Percentiles rank a stretch among this genome's conserved stretches.
phyloP scores from a whole-genome alignment of 495 filamentous ascomycete genomes.

The Bryoglossum gracile region DNA sequence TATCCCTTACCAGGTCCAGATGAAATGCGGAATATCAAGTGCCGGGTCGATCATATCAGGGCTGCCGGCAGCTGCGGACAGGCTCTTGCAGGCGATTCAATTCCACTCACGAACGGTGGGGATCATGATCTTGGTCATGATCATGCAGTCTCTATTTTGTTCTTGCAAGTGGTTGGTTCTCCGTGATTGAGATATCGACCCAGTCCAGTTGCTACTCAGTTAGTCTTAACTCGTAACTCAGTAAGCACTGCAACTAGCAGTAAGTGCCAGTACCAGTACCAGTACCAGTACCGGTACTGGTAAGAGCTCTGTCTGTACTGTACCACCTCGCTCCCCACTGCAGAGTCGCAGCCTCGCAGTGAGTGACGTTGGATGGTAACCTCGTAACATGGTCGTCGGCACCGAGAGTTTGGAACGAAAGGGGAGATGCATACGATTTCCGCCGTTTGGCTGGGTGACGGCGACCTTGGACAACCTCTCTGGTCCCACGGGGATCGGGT shows the following conservation, averaged over 20 bases:
- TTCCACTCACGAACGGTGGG: no score
- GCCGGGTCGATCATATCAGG: conserved; percentile 5
- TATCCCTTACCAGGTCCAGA: not conserved
- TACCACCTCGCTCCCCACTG: not conserved
- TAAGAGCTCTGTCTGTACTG: no score
- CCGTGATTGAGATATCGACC: no score
- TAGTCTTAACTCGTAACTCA: no score
- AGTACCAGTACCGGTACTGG: no score
- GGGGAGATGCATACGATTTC: conserved; percentile 6
- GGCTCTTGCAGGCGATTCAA: not conserved
- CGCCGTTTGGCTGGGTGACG: conserved; percentile 3
- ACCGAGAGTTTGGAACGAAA: conserved; percentile 7
- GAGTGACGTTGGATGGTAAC: conserved; percentile 2
- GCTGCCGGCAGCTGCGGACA: not conserved
- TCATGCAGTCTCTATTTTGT: no score
- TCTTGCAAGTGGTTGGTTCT: no score
- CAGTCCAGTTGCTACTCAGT: no score
- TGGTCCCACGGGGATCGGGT: no score
- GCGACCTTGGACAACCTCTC: not conserved
- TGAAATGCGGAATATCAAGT: not conserved
- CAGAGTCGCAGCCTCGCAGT: not conserved
- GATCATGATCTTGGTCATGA: no score
- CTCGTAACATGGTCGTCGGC: conserved; percentile 3
- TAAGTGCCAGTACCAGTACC: no score
- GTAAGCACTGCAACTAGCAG: no score